These are phyloP conservation scores for Coccomyxa sp. DNA, from an alignment of 139 green algal species.

Conservation along the genomic window DNA sequence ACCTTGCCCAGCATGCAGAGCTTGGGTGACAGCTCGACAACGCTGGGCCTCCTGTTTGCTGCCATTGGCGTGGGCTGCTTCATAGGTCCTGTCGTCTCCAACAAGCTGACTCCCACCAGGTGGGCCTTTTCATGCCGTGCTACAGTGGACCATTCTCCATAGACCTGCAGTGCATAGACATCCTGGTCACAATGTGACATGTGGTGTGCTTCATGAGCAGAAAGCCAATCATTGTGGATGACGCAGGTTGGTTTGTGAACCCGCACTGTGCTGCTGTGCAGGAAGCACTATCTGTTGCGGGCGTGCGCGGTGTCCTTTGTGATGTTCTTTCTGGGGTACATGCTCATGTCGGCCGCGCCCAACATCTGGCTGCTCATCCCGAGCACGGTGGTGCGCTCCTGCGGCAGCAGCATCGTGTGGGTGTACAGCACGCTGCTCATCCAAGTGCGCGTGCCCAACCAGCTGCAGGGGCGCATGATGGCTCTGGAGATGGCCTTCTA, in stretches of 20 bases:
- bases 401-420: conserved; percentile 29
- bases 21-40: conserved; percentile 14
- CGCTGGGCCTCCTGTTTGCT: conserved; percentile 45
- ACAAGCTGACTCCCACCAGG: conserved; percentile 19
- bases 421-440: conserved; percentile 43
- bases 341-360: neutral
- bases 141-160: neutral
- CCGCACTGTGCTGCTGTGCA: neutral
- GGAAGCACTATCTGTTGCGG: conserved; percentile 11
- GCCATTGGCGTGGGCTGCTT: conserved; percentile 42
- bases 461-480: conserved; percentile 25
- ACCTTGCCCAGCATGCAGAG: conserved; percentile 35
- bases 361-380: conserved; percentile 23
- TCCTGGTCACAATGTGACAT: neutral
- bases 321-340: conserved; percentile 9
- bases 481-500: conserved; percentile 40
- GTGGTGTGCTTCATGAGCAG: neutral
- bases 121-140: neutral
- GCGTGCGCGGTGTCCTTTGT: conserved; percentile 10
- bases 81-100: conserved; percentile 36
- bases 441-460: conserved; percentile 28
- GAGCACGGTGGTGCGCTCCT: conserved; percentile 19
- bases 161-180: neutral
- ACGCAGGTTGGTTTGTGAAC: neutral
- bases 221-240: neutral